Conservation (phyloP, 805 yeast genomes). For the Saturnispora bothae region DNA sequence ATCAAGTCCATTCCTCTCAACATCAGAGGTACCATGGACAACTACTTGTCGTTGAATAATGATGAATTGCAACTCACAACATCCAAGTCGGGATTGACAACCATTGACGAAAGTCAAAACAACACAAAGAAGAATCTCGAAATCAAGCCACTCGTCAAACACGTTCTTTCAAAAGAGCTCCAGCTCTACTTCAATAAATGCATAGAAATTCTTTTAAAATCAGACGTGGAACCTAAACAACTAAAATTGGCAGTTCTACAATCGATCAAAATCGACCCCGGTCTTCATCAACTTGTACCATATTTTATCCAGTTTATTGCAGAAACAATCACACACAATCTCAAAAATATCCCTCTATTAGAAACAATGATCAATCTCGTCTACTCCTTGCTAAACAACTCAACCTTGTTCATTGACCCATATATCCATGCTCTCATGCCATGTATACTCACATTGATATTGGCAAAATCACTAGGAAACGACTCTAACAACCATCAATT, state of each 20-base stretch:
- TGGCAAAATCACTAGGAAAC: constrained; percentile 80
- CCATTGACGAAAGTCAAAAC: constrained; percentile 17
- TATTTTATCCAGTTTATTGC: constrained; percentile 93
- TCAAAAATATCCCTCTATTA: constrained; percentile 58
- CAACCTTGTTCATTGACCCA: constrained; percentile 83
- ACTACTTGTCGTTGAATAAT: constrained; percentile 44
- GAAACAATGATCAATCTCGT: constrained; percentile 84
- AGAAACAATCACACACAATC: constrained; percentile 84
- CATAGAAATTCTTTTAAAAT: constrained; percentile 49
- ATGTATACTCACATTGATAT: constrained; percentile 77
- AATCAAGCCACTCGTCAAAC: constrained; percentile 87
- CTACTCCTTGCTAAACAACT: constrained; percentile 72
- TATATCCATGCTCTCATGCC: constrained; percentile 96
- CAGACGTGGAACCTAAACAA: constrained; percentile 38
- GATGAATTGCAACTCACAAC: constrained; percentile 28
- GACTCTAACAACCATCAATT: constrained; percentile 25
- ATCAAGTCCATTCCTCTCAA: constrained; percentile 68
- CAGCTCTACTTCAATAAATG: constrained; percentile 90
- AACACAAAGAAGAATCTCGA: constrained; percentile 37
- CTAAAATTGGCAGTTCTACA: constrained; percentile 73
- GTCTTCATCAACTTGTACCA: constrained; percentile 92
- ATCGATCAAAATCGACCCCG: constrained; percentile 84
- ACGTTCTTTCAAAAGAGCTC: constrained; percentile 86
- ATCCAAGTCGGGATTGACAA: constrained; percentile 21
- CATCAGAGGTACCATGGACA: constrained; percentile 72